Percentiles rank a stretch among this genome's conserved stretches.
Evolutionary conservation across 495 filamentous ascomycete genomes (phyloP).

Genomic region (Aspergillus baeticus): DNA sequence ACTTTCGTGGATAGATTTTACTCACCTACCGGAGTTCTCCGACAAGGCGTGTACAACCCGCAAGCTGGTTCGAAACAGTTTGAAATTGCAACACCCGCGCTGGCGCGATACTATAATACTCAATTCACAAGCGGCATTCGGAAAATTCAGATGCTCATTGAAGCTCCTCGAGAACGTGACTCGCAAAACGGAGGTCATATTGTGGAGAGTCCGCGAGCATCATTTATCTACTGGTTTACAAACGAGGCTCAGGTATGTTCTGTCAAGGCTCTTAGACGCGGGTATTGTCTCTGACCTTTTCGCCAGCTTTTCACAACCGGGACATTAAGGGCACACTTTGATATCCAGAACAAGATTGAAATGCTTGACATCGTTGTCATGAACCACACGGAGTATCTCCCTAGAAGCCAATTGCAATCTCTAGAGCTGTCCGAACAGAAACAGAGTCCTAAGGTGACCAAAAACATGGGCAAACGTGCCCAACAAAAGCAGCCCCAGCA

Average conservation of each 20-base stretch:
- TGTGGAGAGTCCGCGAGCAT: conserved; percentile 61
- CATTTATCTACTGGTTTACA: conserved; percentile 71
- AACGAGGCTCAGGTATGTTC: conserved; percentile 65
- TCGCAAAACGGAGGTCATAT: conserved; percentile 60
- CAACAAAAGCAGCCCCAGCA: conserved; percentile 54
- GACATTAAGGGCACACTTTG: conserved; percentile 62
- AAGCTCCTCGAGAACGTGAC: conserved; percentile 53
- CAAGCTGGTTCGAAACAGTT: conserved; percentile 64
- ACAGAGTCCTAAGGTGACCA: conserved; percentile 67
- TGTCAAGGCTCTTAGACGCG: background rate
- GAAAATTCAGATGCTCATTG: conserved; percentile 74
- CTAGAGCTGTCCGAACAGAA: conserved; percentile 59
- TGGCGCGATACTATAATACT: conserved; percentile 78
- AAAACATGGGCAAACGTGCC: conserved; percentile 51
- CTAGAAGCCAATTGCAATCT: conserved; percentile 49
- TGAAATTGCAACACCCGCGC: conserved; percentile 70
- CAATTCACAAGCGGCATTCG: conserved; percentile 81
- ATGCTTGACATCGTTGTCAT: conserved; percentile 66
- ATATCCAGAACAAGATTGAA: conserved; percentile 68
- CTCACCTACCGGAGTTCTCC: conserved; percentile 65
- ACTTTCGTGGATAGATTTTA: conserved; percentile 75
- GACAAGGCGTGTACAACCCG: conserved; percentile 56
- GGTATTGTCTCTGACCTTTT: conserved; percentile 16
- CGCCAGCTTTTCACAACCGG: conserved; percentile 63
- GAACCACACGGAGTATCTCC: conserved; percentile 67